Conservation (phyloP, 1,284 basidiomycete species). For the Pisolithus thermaeus region DNA sequence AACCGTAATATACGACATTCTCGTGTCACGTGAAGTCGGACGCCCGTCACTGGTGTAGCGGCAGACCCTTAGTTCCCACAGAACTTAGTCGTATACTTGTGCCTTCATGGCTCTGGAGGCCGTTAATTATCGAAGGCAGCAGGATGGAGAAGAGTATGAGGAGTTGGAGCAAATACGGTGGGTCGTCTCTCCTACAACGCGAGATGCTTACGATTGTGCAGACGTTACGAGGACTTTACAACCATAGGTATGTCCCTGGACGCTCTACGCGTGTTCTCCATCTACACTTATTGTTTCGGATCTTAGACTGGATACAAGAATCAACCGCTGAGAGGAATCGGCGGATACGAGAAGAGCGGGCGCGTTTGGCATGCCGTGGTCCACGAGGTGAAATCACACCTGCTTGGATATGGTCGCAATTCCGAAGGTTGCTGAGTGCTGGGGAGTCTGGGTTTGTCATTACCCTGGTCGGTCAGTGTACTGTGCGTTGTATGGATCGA, state of each 20-base stretch:
- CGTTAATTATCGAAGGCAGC: conserved; percentile 20
- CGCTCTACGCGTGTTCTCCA: conserved; percentile 5
- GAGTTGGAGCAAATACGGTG: conserved; percentile 29
- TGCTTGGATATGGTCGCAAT: conserved; percentile 60
- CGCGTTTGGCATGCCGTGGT: conserved; percentile 45
- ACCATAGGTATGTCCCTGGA: conserved; percentile 54
- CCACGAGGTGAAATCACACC: conserved; percentile 47
- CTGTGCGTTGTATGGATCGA: neutral
- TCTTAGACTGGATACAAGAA: conserved; percentile 89
- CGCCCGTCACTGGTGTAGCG: neutral
- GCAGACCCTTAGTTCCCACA: neutral
- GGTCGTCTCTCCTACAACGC: conserved; percentile 6
- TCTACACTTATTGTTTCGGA: conserved; percentile 7
- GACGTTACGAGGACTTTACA: conserved; percentile 82
- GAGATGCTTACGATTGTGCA: conserved; percentile 29
- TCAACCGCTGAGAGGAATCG: conserved; percentile 82
- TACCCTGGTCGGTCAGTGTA: conserved; percentile 74
- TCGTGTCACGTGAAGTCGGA: neutral
- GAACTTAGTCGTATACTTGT: neutral
- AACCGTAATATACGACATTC: too few species aligned
- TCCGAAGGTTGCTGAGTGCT: conserved; percentile 54
- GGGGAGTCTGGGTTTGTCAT: conserved; percentile 78
- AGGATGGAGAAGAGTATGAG: conserved; percentile 24
- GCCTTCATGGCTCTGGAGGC: conserved; percentile 19
- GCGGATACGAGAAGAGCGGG: conserved; percentile 53